These are phyloP conservation scores for Chimonanthus salicifolius DNA, from an alignment of 164 flowering plant genomes.

Conservation along the genomic window DNA sequence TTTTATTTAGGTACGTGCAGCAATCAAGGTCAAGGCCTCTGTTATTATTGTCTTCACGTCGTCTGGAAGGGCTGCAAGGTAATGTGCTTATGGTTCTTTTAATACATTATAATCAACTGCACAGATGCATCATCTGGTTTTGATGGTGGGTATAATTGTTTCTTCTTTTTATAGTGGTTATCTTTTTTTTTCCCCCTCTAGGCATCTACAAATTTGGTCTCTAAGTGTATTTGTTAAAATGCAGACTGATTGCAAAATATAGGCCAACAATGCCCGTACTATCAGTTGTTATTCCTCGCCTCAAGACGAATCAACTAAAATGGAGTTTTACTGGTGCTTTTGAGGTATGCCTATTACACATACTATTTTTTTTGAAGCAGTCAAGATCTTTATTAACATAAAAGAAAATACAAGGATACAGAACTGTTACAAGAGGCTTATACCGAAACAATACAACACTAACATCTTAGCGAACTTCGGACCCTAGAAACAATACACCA, in stretches of 20 bases:
- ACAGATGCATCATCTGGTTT: background rate
- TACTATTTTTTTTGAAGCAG: background rate
- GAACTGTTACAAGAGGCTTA: no score
- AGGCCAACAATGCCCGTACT: constrained; percentile 92
- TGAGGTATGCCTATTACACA: constrained; percentile 64
- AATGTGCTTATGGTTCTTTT: constrained; percentile 4
- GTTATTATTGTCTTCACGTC: constrained; percentile 82
- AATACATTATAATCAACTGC: background rate
- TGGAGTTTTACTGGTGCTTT: constrained; percentile 94
- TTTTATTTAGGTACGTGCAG: constrained; percentile 66
- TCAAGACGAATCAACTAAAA: constrained; percentile 70
- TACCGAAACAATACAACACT: no score
- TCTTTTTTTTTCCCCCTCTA: background rate
- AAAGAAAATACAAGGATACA: background rate
- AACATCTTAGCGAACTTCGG: no score
- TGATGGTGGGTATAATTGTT: background rate
- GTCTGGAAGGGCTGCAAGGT: constrained; percentile 95
- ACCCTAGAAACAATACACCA: no score
- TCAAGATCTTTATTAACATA: background rate
- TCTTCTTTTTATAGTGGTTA: background rate
- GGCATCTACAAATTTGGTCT: background rate
- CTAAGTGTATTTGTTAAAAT: constrained; percentile 1
- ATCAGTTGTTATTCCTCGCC: constrained; percentile 83
- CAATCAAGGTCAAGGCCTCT: constrained; percentile 86
- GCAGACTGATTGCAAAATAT: constrained; percentile 88